Evolutionary conservation across 371 early-diverging fungal species (phyloP).

Genomic region (Lichtheimia hyalospora): DNA sequence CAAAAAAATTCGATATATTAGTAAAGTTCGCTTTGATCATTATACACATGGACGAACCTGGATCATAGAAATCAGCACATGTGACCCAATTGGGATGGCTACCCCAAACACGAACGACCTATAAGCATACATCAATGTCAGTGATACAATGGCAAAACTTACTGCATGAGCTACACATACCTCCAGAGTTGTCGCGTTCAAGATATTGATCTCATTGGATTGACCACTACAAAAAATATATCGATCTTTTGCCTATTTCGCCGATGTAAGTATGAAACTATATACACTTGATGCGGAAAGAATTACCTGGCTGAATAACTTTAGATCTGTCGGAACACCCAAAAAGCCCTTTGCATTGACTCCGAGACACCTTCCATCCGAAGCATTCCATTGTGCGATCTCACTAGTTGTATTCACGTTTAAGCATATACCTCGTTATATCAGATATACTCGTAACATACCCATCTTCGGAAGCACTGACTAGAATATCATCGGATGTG

Average conservation of each 20-base stretch:
- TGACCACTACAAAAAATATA: slow-evolving; percentile 49
- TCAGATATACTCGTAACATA: slow-evolving; percentile 19
- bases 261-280: not conserved
- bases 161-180: slow-evolving; percentile 18
- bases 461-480: slow-evolving; percentile 73
- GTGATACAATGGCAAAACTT: not conserved
- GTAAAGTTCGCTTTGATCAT: not conserved
- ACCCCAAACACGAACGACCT: slow-evolving; percentile 69
- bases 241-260: slow-evolving; percentile 26
- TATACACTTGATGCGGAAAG: not conserved
- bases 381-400: slow-evolving; percentile 70
- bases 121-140: not conserved
- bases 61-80: slow-evolving; percentile 57
- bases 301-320: slow-evolving; percentile 34
- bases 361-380: slow-evolving; percentile 71
- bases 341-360: slow-evolving; percentile 60
- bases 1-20: not conserved
- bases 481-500: slow-evolving; percentile 53
- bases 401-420: slow-evolving; percentile 41
- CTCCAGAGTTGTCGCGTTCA: slow-evolving; percentile 50
- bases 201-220: slow-evolving; percentile 42
- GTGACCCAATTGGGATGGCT: slow-evolving; percentile 67
- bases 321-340: slow-evolving; percentile 54
- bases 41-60: slow-evolving; percentile 36
- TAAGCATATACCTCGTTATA: not conserved